Conservation (phyloP, 2,329 filamentous ascomycete species). For the Elsinoe ampelina region DNA sequence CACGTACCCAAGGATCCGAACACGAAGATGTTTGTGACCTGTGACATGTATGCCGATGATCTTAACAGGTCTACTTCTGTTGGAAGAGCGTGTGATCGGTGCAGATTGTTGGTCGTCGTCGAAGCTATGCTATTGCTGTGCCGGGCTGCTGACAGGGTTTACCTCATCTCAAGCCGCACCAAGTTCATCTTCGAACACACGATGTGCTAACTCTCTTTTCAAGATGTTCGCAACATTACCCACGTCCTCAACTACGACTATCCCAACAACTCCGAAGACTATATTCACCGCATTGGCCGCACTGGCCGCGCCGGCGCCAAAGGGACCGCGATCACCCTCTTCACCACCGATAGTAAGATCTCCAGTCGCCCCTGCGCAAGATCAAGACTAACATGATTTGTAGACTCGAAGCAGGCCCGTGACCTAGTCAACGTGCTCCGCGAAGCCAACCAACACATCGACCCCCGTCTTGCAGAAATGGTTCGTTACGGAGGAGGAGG, state of each 20-base stretch:
- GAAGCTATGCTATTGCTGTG: not conserved
- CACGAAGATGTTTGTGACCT: conserved; percentile 48
- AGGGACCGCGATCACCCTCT: conserved; percentile 95
- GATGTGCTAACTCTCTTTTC: conserved; percentile 59
- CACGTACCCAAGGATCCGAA: conserved; percentile 31
- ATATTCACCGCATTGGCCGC: conserved; percentile 60
- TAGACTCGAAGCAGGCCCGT: conserved; percentile 61
- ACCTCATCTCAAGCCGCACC: conserved; percentile 18
- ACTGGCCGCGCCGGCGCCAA: conserved; percentile 69
- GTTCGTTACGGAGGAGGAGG: conserved; percentile 80
- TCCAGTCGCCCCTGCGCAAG: conserved; percentile 12
- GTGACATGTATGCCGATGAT: conserved; percentile 27
- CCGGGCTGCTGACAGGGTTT: conserved; percentile 7
- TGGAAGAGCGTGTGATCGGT: conserved; percentile 12
- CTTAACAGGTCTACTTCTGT: conserved; percentile 12
- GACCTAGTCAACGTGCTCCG: conserved; percentile 87
- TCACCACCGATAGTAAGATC: conserved; percentile 95
- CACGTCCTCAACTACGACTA: conserved; percentile 99
- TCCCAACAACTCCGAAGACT: conserved; percentile 78
- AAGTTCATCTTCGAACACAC: conserved; percentile 18
- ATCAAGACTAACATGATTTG: conserved; percentile 19
- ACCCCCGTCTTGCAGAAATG: conserved; percentile 94
- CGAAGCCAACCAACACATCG: conserved; percentile 97
- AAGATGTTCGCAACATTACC: conserved; percentile 99
- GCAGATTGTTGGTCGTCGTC: conserved; percentile 6